Conservation (phyloP, 2,329 filamentous ascomycete species). For the Thyridium curvatum region DNA sequence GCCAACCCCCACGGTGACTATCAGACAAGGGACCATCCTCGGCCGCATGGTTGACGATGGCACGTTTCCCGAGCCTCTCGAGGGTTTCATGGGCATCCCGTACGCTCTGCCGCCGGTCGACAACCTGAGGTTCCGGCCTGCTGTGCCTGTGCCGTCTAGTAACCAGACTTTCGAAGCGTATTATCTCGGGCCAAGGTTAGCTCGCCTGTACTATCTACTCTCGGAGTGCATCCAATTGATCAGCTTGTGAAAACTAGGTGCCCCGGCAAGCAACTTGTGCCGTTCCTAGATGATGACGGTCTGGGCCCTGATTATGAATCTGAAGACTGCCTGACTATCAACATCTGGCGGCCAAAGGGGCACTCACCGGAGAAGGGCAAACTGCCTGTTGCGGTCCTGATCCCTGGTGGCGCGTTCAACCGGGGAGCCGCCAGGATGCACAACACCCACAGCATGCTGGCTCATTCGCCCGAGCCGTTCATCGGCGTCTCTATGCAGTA, state of each 20-base stretch:
- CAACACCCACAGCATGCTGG: conserved; percentile 44
- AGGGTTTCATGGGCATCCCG: conserved; percentile 39
- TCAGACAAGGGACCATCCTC: conserved; percentile 21
- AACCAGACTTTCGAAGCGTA: conserved; percentile 18
- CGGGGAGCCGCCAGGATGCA: conserved; percentile 29
- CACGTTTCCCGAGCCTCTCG: conserved; percentile 20
- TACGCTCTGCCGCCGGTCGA: conserved; percentile 38
- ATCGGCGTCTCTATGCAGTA: conserved; percentile 40
- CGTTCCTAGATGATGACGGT: conserved; percentile 20
- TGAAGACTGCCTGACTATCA: conserved; percentile 11
- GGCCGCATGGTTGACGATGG: conserved; percentile 22
- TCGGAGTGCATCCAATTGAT: background rate
- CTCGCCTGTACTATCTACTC: background rate
- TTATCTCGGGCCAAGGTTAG: conserved; percentile 11
- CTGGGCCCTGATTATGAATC: conserved; percentile 21
- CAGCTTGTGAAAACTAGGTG: conserved; percentile 13
- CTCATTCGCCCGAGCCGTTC: conserved; percentile 36
- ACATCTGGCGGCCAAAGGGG: conserved; percentile 5
- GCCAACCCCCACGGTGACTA: conserved; percentile 11
- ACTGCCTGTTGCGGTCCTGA: conserved; percentile 17
- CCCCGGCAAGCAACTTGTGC: conserved; percentile 20
- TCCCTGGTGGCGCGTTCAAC: conserved; percentile 23
- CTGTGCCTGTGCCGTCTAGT: conserved; percentile 18
- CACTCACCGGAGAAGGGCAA: conserved; percentile 3
- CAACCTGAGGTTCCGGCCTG: conserved; percentile 32